Evolutionary conservation across 148 eudicot species (phyloP), one percentile per base, ranked within the genome.

Genomic region (Cornus florida): DNA sequence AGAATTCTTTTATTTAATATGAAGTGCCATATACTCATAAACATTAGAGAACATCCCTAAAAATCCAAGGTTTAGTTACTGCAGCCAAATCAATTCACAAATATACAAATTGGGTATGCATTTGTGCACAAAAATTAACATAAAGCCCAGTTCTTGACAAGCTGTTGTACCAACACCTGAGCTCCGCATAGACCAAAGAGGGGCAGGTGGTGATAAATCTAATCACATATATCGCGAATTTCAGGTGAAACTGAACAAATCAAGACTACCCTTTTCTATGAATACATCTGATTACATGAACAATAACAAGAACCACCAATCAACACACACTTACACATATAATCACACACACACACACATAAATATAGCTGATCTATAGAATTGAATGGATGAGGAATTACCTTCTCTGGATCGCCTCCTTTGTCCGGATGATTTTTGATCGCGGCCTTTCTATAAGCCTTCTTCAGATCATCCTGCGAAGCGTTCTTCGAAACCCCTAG

Each of bases 371-470:
- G 66, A 62, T 62, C 66, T 20, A 62, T 62, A 20, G 0, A 57
- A 13, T 57, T 14, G 64, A 57, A 57, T 57, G 64, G 53, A 57
- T 0, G 5, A 14, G 11, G 64, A 57, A 57, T 57, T 70, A 87
- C 90, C 90, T 87, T 87, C 69, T 87, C 90, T 10, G 90, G 86
- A 85, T 87, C 90, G 1, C 90, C 90, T 16, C 90, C 90, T 75
- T 87, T 87, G 22, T 87, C 90, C 24, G 90, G 90, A 57, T 87
- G 90, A 67, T 87, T 87, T 62, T 87, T 87, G 65, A 87, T 87
- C 10, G 90, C 90, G 19, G 90, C 88, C 73, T 87, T 88, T 6
- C 82, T 78, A 74, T 86, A 88, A 22, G 90, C 90, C 80, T 88
- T 86, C 73, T 86, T 88, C 38, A 88, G 85, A 83, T 88, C 90